phyloP scores from a whole-genome alignment of 2,329 filamentous ascomycete genomes.

The Sporothrix variecibatus region DNA sequence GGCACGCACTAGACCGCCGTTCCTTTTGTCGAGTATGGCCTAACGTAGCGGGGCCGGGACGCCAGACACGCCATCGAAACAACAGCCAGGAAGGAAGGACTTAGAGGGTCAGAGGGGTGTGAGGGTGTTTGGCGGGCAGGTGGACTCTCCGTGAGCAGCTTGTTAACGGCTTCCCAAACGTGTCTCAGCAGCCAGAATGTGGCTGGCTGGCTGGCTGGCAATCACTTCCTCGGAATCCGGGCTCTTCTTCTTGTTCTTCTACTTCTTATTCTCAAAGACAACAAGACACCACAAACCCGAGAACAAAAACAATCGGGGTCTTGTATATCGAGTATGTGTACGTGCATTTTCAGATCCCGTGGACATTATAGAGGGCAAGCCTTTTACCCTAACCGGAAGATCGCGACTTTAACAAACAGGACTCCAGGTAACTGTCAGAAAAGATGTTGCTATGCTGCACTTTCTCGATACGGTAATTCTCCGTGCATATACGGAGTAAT shows the following conservation, averaged over 20 bases:
- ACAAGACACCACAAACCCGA: not conserved
- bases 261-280: not conserved
- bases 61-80: not conserved
- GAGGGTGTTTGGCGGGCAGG: no score
- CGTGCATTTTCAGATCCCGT: no score
- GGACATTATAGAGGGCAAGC: no score
- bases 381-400: no score
- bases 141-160: no score
- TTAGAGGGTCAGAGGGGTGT: not conserved
- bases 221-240: not conserved
- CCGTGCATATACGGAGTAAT: no score
- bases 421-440: no score
- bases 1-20: not conserved
- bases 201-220: not conserved
- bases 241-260: not conserved
- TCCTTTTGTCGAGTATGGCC: not conserved
- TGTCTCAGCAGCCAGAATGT: not conserved
- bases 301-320: not conserved
- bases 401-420: no score
- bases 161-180: not conserved
- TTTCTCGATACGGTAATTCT: no score
- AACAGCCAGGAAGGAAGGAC: not conserved
- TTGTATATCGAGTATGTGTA: not conserved
- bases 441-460: no score
- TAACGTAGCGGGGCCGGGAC: not conserved